A percentile compares a stretch with the other conserved stretches of the same genome.
phyloP scores from a whole-genome alignment of 2,329 filamentous ascomycete species.

The Diaporthe australafricana region DNA sequence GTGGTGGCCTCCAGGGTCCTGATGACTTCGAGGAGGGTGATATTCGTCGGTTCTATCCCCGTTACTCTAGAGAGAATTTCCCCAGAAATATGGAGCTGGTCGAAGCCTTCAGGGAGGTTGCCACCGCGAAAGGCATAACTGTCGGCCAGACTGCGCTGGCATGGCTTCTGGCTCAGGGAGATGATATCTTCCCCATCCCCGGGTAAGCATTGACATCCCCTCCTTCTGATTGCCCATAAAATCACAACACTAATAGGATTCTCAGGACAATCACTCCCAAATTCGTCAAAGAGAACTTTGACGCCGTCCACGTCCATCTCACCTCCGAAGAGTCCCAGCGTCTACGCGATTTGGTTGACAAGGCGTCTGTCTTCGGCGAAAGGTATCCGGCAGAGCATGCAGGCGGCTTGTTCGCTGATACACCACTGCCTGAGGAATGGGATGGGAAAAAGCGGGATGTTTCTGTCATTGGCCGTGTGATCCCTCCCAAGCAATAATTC shows the following conservation, averaged over 20 bases:
- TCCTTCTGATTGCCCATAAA: too few relatives aligned
- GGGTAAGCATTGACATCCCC: conserved; percentile 41
- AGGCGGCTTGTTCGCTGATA: conserved; percentile 8
- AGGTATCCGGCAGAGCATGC: conserved; percentile 7
- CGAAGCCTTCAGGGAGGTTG: conserved; percentile 42
- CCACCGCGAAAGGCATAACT: conserved; percentile 52
- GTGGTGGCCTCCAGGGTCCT: conserved; percentile 55
- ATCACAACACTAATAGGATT: conserved; percentile 47
- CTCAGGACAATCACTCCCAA: conserved; percentile 47
- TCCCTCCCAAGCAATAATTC: background rate
- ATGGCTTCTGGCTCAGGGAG: conserved; percentile 63
- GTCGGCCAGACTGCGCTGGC: conserved; percentile 64
- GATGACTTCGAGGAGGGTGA: conserved; percentile 58
- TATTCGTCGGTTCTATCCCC: conserved; percentile 50
- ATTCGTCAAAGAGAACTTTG: conserved; percentile 39
- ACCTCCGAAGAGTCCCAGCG: conserved; percentile 48
- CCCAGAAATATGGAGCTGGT: conserved; percentile 56
- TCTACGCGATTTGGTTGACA: background rate
- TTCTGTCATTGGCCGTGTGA: background rate
- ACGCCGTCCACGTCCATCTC: conserved; percentile 46
- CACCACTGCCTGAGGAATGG: conserved; percentile 2
- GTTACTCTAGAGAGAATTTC: conserved; percentile 61
- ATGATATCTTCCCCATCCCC: conserved; percentile 69
- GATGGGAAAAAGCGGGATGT: background rate
- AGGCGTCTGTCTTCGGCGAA: conserved; percentile 7